A percentile compares a stretch with the other conserved stretches of the same genome.
Evolutionary conservation across 176 grass and related monocot genomes (phyloP).

Genomic region (Bromus sterilis): DNA sequence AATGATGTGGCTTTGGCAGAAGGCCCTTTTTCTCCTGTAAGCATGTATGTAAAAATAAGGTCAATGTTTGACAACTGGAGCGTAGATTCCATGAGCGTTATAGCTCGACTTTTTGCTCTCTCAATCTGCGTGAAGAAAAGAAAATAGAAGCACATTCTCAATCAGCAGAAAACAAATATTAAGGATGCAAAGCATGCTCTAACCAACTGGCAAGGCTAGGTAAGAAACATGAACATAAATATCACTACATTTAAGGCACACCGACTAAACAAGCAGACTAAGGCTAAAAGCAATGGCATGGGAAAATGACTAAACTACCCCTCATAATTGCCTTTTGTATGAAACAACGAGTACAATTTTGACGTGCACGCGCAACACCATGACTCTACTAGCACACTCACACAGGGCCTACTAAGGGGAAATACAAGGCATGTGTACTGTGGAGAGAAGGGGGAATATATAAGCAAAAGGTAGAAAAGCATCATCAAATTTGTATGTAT

Average conservation of each 20-base stretch:
- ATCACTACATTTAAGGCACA: not conserved
- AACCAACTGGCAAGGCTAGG: not conserved
- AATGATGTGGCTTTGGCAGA: constrained; percentile 35
- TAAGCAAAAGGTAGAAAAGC: not conserved
- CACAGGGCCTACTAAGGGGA: not conserved
- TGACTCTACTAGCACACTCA: not conserved
- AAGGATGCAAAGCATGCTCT: not conserved
- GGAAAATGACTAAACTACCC: not conserved
- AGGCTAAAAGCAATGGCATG: not conserved
- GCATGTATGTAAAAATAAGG: constrained; percentile 69
- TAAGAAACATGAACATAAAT: not conserved
- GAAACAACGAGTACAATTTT: too few relatives aligned
- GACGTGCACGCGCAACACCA: not conserved
- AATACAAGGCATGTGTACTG: not conserved
- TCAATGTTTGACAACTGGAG: constrained; percentile 93
- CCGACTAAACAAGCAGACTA: not conserved
- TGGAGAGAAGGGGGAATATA: not conserved
- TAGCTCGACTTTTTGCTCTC: constrained; percentile 70
- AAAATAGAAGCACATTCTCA: not conserved
- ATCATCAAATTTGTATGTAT: not conserved
- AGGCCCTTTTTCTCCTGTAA: constrained; percentile 53
- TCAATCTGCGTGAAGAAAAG: constrained; percentile 56
- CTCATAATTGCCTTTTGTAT: not conserved
- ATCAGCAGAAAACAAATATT: not conserved
- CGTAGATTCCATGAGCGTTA: constrained; percentile 74